These are phyloP conservation scores for Pelargonium myrrhifolium DNA, from an alignment of 441 rosid genomes.

Conservation along the genomic window DNA sequence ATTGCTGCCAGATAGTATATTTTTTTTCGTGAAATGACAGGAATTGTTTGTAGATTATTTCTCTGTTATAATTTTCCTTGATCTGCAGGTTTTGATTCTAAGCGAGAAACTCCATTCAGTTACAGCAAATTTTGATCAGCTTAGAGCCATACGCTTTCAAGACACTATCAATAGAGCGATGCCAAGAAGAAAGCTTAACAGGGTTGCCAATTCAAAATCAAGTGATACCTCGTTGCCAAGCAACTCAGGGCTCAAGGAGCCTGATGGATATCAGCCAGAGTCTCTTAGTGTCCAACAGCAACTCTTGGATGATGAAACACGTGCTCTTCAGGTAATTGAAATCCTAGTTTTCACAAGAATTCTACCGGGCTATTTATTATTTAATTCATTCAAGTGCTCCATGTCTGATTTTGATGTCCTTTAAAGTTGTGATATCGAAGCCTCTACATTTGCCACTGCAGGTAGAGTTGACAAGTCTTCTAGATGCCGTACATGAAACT, in stretches of 20 bases:
- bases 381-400: constrained; percentile 4
- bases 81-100: constrained; percentile 69
- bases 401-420: constrained; percentile 11
- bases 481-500: constrained; percentile 76
- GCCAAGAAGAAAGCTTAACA: constrained; percentile 70
- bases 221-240: constrained; percentile 29
- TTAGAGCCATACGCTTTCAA: constrained; percentile 88
- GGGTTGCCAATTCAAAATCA: constrained; percentile 31
- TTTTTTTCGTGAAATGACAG: neutral
- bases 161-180: constrained; percentile 66
- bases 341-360: constrained; percentile 11
- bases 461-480: constrained; percentile 78
- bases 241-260: constrained; percentile 33
- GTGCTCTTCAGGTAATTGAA: constrained; percentile 69
- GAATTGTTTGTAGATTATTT: constrained; percentile 12
- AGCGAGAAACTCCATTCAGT: constrained; percentile 93
- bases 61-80: constrained; percentile 1
- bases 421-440: constrained; percentile 4
- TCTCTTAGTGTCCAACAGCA: constrained; percentile 59
- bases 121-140: constrained; percentile 73
- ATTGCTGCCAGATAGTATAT: neutral
- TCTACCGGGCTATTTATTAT: neutral
- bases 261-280: constrained; percentile 44
- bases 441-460: constrained; percentile 27
- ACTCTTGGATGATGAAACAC: constrained; percentile 84